A percentile compares a stretch with the other conserved stretches of the same genome.
phyloP scores from a whole-genome alignment of 2,329 filamentous ascomycete species.

The Dactylonectria macrodidyma region DNA sequence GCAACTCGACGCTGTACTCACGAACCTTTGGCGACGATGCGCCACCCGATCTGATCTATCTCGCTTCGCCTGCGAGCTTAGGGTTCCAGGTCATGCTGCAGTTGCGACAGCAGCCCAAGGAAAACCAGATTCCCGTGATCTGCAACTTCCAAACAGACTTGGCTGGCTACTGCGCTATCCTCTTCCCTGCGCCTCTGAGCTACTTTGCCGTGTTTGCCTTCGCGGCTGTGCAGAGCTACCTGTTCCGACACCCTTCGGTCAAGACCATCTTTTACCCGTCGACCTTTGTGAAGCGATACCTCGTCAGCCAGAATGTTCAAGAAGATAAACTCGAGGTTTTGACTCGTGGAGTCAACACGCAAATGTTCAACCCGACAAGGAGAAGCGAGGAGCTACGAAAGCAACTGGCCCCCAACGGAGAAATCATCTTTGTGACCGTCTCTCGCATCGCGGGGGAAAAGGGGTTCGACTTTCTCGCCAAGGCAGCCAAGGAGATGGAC shows the following conservation, averaged over 20 bases:
- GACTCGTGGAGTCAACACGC: constrained; percentile 76
- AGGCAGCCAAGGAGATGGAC: constrained; percentile 68
- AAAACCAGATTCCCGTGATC: constrained; percentile 71
- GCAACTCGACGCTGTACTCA: constrained; percentile 72
- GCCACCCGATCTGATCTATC: constrained; percentile 76
- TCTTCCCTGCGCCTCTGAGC: constrained; percentile 76
- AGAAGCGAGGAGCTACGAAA: constrained; percentile 67
- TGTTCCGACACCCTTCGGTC: constrained; percentile 74
- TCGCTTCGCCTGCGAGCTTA: constrained; percentile 78
- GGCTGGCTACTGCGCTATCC: constrained; percentile 77
- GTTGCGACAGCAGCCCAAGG: constrained; percentile 69
- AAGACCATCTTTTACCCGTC: constrained; percentile 80
- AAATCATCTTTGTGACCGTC: constrained; percentile 77
- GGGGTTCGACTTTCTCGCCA: constrained; percentile 77
- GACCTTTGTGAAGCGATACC: constrained; percentile 72
- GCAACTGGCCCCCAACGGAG: constrained; percentile 71
- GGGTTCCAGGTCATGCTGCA: constrained; percentile 82
- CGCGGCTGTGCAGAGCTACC: constrained; percentile 74
- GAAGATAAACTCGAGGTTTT: constrained; percentile 71
- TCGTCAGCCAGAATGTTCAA: constrained; percentile 70
- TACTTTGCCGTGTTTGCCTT: constrained; percentile 74
- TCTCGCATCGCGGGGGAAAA: constrained; percentile 79
- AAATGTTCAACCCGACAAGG: constrained; percentile 70
- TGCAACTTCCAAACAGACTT: constrained; percentile 83
- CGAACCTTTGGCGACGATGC: constrained; percentile 68